Conservation (phyloP, 441 rosid species). For the Biscutella laevigata region DNA sequence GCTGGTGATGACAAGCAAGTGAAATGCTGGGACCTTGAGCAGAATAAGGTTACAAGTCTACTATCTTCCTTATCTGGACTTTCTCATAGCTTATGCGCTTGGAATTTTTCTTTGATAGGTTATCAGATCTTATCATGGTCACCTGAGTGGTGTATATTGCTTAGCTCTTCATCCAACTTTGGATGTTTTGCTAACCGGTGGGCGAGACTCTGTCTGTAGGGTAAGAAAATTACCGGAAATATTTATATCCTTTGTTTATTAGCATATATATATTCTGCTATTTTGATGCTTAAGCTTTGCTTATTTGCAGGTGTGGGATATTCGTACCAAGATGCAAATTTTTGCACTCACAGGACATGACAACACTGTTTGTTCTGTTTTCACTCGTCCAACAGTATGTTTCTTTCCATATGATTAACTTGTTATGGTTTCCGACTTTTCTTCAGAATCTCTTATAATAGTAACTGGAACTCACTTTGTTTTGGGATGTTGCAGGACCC, state of each 20-base stretch:
- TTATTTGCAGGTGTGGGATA: slow-evolving; percentile 81
- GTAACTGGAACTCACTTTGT: slow-evolving; percentile 3
- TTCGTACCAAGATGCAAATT: slow-evolving; percentile 92
- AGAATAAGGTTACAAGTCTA: slow-evolving; percentile 63
- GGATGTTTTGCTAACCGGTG: slow-evolving; percentile 84
- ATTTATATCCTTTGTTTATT: background rate
- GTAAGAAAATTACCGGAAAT: slow-evolving; percentile 31
- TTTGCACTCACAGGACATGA: slow-evolving; percentile 94
- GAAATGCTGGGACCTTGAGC: slow-evolving; percentile 99
- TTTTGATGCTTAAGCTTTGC: background rate
- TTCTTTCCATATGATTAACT: background rate
- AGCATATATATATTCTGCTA: background rate
- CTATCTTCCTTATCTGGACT: background rate
- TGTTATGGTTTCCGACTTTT: background rate
- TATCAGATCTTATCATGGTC: slow-evolving; percentile 96
- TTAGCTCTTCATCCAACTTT: slow-evolving; percentile 93
- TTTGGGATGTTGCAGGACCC: slow-evolving; percentile 62
- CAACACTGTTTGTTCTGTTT: slow-evolving; percentile 94
- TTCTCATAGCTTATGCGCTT: slow-evolving; percentile 3
- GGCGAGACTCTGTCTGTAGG: slow-evolving; percentile 98
- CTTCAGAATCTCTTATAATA: background rate
- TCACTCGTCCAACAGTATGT: slow-evolving; percentile 79
- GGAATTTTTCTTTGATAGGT: slow-evolving; percentile 36
- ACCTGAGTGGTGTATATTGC: slow-evolving; percentile 97
- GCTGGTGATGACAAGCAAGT: slow-evolving; percentile 99